Percentiles rank a stretch among this genome's conserved stretches.
These are phyloP conservation scores for Aureobasidium musti DNA, from an alignment of 2,329 filamentous ascomycete species.

Conservation along the genomic window DNA sequence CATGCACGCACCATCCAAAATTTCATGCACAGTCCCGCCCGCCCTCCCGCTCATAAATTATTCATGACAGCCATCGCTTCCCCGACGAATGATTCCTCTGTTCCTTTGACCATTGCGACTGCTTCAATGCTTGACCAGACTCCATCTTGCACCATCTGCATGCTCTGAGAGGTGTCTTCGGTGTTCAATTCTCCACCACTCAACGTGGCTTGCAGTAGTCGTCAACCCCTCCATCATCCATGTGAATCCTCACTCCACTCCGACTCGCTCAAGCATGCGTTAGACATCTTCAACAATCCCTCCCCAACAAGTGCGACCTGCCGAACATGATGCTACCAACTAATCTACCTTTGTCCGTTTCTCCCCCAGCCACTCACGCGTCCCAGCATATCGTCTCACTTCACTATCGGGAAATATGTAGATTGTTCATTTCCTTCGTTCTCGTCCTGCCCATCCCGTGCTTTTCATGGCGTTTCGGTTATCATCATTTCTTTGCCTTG, in stretches of 20 bases:
- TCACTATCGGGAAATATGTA: background rate
- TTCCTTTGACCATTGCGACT: background rate
- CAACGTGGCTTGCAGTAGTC: conserved; percentile 27
- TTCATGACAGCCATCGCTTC: background rate
- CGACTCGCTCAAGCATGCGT: conserved; percentile 18
- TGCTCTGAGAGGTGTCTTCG: background rate
- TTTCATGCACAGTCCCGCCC: conserved; percentile 19
- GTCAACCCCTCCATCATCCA: conserved; percentile 7
- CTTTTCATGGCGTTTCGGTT: background rate
- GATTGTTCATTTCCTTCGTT: background rate
- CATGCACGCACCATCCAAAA: conserved; percentile 12
- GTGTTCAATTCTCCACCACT: conserved; percentile 3
- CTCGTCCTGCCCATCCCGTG: background rate
- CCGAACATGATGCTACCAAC: background rate
- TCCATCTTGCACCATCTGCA: background rate
- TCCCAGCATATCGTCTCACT: conserved; percentile 1
- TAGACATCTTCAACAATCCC: conserved; percentile 8
- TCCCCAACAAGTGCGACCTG: conserved; percentile 26
- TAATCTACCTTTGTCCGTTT: conserved; percentile 12
- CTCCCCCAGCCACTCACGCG: conserved; percentile 1
- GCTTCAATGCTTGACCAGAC: background rate
- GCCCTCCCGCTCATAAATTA: background rate
- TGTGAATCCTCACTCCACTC: conserved; percentile 28
- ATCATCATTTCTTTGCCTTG: background rate
- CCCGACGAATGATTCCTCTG: conserved; percentile 9